Base-by-base conservation (phyloP, 331 rosid genomes). In the Quercus lobata region DNA sequence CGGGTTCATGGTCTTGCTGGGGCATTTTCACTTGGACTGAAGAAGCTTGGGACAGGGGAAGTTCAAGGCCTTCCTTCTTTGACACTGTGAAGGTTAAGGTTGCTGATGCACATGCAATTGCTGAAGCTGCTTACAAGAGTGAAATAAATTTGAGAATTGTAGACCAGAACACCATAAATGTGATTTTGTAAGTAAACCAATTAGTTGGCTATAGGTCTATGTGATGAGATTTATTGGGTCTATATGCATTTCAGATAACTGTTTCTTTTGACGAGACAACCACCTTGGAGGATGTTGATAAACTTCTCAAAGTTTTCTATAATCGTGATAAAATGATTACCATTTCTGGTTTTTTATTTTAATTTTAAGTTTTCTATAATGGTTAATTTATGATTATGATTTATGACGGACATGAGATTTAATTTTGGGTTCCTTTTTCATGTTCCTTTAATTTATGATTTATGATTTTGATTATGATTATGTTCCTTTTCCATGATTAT, bases 1-100 rank as follows among this genome's bases (percentile, higher is more conserved):
- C 85, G 98, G 73, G 95, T 86, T 84, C 98, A 94, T 81, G 97
- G 97, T 81, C 98, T 94, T 82, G 97, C 98, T n/a, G 97, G 97
- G 21, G 87, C 71, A 17, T 91, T 94, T 85, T 86, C 98, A 30
- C 86, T 87, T 80, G 98, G 98, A 81, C 44, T 94, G 70, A 91
- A 91, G 92, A 94, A 94, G 72, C 93, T 94, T 73, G 97, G 97
- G 71, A 81, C 88, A 0, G 94, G 80, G 24, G 97, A 94, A 87
- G 98, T 94, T 83, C 97, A 91, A 87, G 88, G 85, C 81, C 97
- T 88, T 83, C 90, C 57, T 94, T 87, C 91, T 94, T 94, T 73
- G 98, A 94, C 89, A 94, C 98, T 8, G 94, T 94, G 75, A 90
- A 87, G 85, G 86, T 94, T 75, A 92, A 85, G 88, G 63, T 76